Conservation (phyloP, 2,329 filamentous ascomycete species). For the Stagonosporopsis chrysanthemi region DNA sequence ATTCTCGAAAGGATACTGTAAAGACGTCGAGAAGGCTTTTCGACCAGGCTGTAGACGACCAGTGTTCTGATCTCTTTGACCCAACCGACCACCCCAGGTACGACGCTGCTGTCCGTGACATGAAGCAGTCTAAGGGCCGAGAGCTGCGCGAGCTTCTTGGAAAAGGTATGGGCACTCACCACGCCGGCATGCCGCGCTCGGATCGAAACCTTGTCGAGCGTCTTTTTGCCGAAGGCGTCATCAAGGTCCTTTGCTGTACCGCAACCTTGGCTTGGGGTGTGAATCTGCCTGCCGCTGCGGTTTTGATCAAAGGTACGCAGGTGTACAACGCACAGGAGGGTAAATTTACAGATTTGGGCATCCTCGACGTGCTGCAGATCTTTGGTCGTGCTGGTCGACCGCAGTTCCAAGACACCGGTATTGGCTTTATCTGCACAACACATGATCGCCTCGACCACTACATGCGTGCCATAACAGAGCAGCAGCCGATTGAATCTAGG, state of each 20-base stretch:
- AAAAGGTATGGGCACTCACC: constrained; percentile 93
- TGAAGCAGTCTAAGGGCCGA: constrained; percentile 83
- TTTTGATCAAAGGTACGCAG: constrained; percentile 97
- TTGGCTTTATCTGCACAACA: constrained; percentile 97
- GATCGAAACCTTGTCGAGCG: constrained; percentile 96
- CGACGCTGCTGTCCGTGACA: constrained; percentile 79
- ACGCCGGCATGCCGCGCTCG: constrained; percentile 93
- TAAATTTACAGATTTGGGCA: constrained; percentile 95
- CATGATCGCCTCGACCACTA: constrained; percentile 95
- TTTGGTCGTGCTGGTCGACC: constrained; percentile 98
- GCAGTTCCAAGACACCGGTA: constrained; percentile 96
- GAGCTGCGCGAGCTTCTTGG: constrained; percentile 89
- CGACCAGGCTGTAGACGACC: constrained; percentile 84
- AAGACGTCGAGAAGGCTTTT: constrained; percentile 84
- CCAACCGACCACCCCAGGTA: constrained; percentile 80
- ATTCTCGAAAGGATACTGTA: constrained; percentile 93
- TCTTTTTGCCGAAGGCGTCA: constrained; percentile 87
- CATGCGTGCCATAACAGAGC: constrained; percentile 88
- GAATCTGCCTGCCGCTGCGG: constrained; percentile 94
- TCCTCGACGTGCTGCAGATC: constrained; percentile 95
- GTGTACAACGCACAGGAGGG: constrained; percentile 96
- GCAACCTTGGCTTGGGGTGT: constrained; percentile 98
- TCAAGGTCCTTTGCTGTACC: constrained; percentile 97
- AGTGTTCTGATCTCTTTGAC: constrained; percentile 82
- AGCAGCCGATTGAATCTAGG: constrained; percentile 95